phyloP scores from a whole-genome alignment of 2,329 filamentous ascomycete species.

The Fusarium ambrosium region DNA sequence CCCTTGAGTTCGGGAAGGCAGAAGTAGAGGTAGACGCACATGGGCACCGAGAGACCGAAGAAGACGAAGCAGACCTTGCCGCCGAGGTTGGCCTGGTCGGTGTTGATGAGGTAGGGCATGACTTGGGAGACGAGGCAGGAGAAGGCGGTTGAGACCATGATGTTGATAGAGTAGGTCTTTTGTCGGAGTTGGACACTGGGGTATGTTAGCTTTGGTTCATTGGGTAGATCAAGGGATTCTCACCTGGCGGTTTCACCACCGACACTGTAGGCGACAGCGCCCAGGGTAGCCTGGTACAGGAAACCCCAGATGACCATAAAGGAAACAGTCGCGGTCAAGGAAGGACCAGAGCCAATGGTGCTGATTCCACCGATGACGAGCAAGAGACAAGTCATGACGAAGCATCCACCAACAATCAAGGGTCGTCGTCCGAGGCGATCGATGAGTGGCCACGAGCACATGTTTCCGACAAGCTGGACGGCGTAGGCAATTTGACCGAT shows the following conservation, averaged over 20 bases:
- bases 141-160: slow-evolving; percentile 48
- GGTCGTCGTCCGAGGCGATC: slow-evolving; percentile 49
- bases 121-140: slow-evolving; percentile 49
- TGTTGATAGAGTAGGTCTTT: slow-evolving; percentile 53
- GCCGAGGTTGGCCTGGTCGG: slow-evolving; percentile 49
- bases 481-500: slow-evolving; percentile 48
- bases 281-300: slow-evolving; percentile 49
- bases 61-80: slow-evolving; percentile 52
- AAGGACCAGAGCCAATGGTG: slow-evolving; percentile 41
- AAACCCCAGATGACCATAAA: slow-evolving; percentile 49
- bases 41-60: slow-evolving; percentile 48
- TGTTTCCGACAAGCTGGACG: slow-evolving; percentile 49
- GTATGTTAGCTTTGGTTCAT: not conserved
- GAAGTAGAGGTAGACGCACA: slow-evolving; percentile 51
- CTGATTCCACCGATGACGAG: slow-evolving; percentile 50
- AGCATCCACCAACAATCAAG: slow-evolving; percentile 47
- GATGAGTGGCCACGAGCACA: slow-evolving; percentile 49
- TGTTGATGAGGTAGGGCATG: slow-evolving; percentile 49
- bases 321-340: slow-evolving; percentile 44
- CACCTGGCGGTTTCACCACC: slow-evolving; percentile 49
- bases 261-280: slow-evolving; percentile 48
- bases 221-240: not conserved
- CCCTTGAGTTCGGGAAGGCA: slow-evolving; percentile 54
- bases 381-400: slow-evolving; percentile 46
- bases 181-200: slow-evolving; percentile 46